Conservation (phyloP, 1,139 yeast species). For the Geotrichum klebahnii region DNA sequence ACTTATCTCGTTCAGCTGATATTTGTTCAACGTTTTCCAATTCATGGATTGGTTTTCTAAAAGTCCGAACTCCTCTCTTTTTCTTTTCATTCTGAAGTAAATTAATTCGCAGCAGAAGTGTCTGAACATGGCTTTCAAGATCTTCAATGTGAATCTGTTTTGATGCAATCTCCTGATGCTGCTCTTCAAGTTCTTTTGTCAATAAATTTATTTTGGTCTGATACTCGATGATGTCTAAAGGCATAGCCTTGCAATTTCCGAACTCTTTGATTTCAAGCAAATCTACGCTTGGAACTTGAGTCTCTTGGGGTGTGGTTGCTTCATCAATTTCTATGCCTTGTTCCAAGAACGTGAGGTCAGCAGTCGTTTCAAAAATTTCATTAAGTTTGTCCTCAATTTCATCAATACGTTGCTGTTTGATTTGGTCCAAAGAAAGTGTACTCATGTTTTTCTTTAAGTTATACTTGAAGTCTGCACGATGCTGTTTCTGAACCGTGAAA, state of each 20-base stretch:
- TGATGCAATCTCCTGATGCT: neutral
- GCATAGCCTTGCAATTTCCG: neutral
- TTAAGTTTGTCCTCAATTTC: neutral
- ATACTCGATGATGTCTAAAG: neutral
- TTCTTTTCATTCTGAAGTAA: neutral
- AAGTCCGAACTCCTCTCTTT: neutral
- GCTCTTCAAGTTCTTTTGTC: neutral
- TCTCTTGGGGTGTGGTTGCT: neutral
- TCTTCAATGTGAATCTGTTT: neutral
- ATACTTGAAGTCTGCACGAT: too few species aligned
- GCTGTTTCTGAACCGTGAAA: too few species aligned
- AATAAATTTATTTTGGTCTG: neutral
- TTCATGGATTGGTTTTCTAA: neutral
- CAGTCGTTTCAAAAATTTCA: too few species aligned
- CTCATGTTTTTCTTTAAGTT: too few species aligned
- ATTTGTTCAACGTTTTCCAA: neutral
- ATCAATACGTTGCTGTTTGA: too few species aligned
- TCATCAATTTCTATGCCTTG: neutral
- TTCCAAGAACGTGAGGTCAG: too few species aligned
- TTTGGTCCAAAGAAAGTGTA: too few species aligned
- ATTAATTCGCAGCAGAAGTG: too few species aligned
- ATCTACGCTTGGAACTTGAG: neutral
- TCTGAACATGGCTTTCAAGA: conserved; percentile 1
- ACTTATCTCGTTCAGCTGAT: conserved; percentile 12
- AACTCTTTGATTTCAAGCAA: neutral